Conservation (phyloP, 2,329 filamentous ascomycete species). For the Westerdykella aurantiaca region DNA sequence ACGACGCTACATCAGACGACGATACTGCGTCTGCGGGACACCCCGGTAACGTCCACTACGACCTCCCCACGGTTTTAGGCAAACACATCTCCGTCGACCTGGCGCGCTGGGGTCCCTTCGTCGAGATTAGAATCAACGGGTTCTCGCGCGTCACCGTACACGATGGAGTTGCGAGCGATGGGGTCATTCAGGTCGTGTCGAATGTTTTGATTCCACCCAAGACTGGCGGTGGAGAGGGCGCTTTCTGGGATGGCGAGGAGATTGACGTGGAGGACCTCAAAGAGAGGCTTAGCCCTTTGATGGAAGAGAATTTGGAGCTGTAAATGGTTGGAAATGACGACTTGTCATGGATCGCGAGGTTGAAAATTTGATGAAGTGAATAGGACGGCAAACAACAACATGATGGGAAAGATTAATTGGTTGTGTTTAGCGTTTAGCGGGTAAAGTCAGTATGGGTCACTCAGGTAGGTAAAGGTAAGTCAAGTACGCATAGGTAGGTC, state of each 20-base stretch:
- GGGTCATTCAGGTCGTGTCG: slow-evolving; percentile 72
- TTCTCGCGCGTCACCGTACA: slow-evolving; percentile 59
- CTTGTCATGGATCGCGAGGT: too few relatives aligned
- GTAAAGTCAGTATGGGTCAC: too few relatives aligned
- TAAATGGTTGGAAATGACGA: slow-evolving; percentile 7
- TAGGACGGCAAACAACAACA: too few relatives aligned
- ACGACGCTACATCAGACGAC: slow-evolving; percentile 43
- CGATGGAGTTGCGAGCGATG: slow-evolving; percentile 70
- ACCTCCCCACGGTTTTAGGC: slow-evolving; percentile 68
- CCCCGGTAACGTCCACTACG: slow-evolving; percentile 54
- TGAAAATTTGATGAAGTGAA: too few relatives aligned
- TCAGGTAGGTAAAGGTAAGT: too few relatives aligned
- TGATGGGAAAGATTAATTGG: too few relatives aligned
- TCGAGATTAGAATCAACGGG: slow-evolving; percentile 70
- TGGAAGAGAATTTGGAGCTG: slow-evolving; percentile 27
- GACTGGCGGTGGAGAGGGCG: slow-evolving; percentile 36
- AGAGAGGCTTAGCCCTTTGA: slow-evolving; percentile 41
- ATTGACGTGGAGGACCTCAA: slow-evolving; percentile 57
- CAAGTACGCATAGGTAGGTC: too few relatives aligned
- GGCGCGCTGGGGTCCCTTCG: slow-evolving; percentile 59
- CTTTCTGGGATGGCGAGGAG: slow-evolving; percentile 43
- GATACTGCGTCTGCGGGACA: slow-evolving; percentile 14
- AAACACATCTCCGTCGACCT: slow-evolving; percentile 67
- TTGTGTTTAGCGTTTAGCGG: too few relatives aligned
- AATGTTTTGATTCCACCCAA: slow-evolving; percentile 72